Percentiles rank a stretch among this genome's conserved stretches.
These are phyloP conservation scores for Mallotus nudiflorus DNA, from an alignment of 345 rosid species.

Conservation along the genomic window DNA sequence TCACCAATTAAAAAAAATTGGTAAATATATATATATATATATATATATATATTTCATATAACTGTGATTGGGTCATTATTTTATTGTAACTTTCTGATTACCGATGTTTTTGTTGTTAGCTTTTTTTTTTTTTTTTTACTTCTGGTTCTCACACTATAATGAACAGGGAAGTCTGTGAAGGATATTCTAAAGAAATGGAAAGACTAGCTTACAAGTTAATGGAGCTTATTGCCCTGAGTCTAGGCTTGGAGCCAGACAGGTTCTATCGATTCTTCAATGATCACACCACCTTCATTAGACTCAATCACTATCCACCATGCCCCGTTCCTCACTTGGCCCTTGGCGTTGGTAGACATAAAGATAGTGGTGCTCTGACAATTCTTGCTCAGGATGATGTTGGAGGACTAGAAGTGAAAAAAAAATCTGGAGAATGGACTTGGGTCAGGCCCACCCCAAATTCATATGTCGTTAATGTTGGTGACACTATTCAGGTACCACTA, in stretches of 20 bases:
- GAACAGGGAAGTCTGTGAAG: slow-evolving; percentile 49
- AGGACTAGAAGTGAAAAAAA: slow-evolving; percentile 68
- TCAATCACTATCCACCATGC: slow-evolving; percentile 81
- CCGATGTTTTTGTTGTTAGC: too few relatives aligned
- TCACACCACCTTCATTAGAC: slow-evolving; percentile 50
- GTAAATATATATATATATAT: too few relatives aligned
- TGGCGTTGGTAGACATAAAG: slow-evolving; percentile 87
- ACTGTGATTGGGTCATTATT: too few relatives aligned
- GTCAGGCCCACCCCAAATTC: slow-evolving; percentile 56
- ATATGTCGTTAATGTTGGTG: slow-evolving; percentile 69
- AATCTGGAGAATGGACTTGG: slow-evolving; percentile 65
- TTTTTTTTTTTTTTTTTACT: too few relatives aligned
- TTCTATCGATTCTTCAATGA: slow-evolving; percentile 49
- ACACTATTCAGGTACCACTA: slow-evolving; percentile 53
- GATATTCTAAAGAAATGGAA: slow-evolving; percentile 49
- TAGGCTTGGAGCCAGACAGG: slow-evolving; percentile 50
- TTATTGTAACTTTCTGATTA: too few relatives aligned
- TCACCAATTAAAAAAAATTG: too few relatives aligned
- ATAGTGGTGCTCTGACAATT: slow-evolving; percentile 64
- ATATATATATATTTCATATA: too few relatives aligned
- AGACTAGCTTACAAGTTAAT: slow-evolving; percentile 44
- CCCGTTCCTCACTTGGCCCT: slow-evolving; percentile 73
- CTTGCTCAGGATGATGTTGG: slow-evolving; percentile 78
- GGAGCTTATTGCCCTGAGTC: slow-evolving; percentile 56
- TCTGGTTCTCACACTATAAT: too few relatives aligned